Percentiles rank a stretch among this genome's conserved stretches.
Evolutionary conservation across 352 stramenopile species (phyloP).

Genomic region (Pythium brassicae): DNA sequence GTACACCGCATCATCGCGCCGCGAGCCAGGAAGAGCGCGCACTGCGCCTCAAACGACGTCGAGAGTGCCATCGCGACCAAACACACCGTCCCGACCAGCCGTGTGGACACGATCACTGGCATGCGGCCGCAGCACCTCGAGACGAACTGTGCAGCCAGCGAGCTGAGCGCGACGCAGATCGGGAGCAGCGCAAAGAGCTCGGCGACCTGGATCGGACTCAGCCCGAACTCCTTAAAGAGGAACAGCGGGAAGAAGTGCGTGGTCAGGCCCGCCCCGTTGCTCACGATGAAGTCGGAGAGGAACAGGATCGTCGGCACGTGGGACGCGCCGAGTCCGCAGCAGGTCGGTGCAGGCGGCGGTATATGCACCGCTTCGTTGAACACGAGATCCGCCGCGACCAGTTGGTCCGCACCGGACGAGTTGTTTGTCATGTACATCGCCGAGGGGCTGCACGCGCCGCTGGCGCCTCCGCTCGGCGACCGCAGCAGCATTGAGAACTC

Average conservation of each 20-base stretch:
- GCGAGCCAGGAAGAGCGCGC: slow-evolving; percentile 44
- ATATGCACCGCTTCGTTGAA: slow-evolving; percentile 12
- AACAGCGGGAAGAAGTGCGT: slow-evolving; percentile 64
- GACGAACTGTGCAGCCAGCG: slow-evolving; percentile 38
- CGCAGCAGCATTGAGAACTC: slow-evolving; percentile 32
- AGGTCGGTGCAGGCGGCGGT: slow-evolving; percentile 11
- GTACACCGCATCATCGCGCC: slow-evolving; percentile 58
- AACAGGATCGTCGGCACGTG: slow-evolving; percentile 67
- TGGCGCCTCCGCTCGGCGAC: slow-evolving; percentile 6
- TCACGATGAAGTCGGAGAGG: slow-evolving; percentile 62
- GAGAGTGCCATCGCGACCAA: slow-evolving; percentile 47
- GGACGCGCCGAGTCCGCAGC: slow-evolving; percentile 27
- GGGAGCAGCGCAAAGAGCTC: slow-evolving; percentile 52
- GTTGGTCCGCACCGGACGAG: background rate
- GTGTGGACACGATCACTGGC: slow-evolving; percentile 46
- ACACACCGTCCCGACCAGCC: slow-evolving; percentile 30
- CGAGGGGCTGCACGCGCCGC: slow-evolving; percentile 1
- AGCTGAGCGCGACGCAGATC: slow-evolving; percentile 34
- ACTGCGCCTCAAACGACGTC: slow-evolving; percentile 23
- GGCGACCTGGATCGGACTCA: slow-evolving; percentile 54
- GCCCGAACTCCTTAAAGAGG: slow-evolving; percentile 47
- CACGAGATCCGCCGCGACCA: slow-evolving; percentile 15
- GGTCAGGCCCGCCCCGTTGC: slow-evolving; percentile 56
- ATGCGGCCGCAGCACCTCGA: slow-evolving; percentile 39
- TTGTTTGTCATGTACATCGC: slow-evolving; percentile 18